phyloP scores from a whole-genome alignment of 2,329 filamentous ascomycete species.

The Diaporthe vaccinii region DNA sequence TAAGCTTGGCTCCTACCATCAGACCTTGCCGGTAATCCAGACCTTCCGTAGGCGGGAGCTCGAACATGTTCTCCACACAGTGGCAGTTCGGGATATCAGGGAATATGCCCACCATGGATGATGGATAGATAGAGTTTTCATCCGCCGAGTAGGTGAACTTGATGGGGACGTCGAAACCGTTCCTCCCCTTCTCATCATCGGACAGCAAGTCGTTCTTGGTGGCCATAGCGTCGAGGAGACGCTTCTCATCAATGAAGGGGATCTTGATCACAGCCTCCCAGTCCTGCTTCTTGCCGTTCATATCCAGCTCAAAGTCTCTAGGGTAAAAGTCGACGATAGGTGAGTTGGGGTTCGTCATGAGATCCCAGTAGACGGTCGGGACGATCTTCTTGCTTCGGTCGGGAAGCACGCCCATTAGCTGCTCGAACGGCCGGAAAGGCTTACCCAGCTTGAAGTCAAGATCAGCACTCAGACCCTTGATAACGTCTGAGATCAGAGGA shows the following conservation, averaged over 20 bases:
- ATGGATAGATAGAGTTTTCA: slow-evolving; percentile 86
- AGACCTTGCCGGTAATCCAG: slow-evolving; percentile 87
- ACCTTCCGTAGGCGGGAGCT: slow-evolving; percentile 92
- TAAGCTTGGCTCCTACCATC: slow-evolving; percentile 86
- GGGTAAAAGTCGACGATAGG: slow-evolving; percentile 99
- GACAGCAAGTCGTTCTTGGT: slow-evolving; percentile 85
- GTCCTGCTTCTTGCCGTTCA: slow-evolving; percentile 99
- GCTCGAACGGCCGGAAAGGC: slow-evolving; percentile 94
- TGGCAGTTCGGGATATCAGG: slow-evolving; percentile 88
- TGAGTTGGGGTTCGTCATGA: slow-evolving; percentile 92
- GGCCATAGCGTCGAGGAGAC: slow-evolving; percentile 87
- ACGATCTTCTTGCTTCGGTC: slow-evolving; percentile 98
- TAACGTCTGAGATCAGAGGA: slow-evolving; percentile 92
- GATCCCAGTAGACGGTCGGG: slow-evolving; percentile 84
- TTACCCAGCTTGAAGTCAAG: slow-evolving; percentile 94
- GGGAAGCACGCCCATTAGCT: slow-evolving; percentile 97
- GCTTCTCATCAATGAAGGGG: slow-evolving; percentile 95
- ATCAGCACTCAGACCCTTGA: slow-evolving; percentile 86
- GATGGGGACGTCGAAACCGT: slow-evolving; percentile 90
- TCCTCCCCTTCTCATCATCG: slow-evolving; percentile 83
- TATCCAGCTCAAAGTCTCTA: slow-evolving; percentile 95
- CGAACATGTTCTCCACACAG: slow-evolving; percentile 96
- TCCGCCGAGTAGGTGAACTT: slow-evolving; percentile 91
- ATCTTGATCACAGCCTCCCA: slow-evolving; percentile 99
- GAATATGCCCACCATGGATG: slow-evolving; percentile 89